A percentile compares a stretch with the other conserved stretches of the same genome.
Evolutionary conservation across 345 rosid species (phyloP).

Genomic region (sweet orange (Citrus sinensis)): DNA sequence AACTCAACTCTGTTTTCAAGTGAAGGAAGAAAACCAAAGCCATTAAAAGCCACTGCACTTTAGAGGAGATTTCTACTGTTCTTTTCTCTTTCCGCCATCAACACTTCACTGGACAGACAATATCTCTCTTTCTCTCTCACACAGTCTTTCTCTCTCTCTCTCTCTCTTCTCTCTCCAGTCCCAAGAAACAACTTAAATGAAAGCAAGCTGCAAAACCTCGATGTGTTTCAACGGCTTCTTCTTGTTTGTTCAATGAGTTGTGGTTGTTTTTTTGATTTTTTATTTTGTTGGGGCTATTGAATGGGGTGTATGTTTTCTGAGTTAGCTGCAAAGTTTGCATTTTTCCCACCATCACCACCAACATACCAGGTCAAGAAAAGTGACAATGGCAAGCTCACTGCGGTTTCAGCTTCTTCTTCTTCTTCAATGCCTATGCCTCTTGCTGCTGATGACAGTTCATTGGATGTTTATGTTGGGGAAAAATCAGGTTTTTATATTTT

Average conservation of each 20-base stretch:
- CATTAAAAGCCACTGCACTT: not conserved
- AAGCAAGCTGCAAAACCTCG: not conserved
- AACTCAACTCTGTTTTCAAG: conserved; percentile 2
- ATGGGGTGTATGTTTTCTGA: conserved; percentile 97
- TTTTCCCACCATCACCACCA: conserved; percentile 96
- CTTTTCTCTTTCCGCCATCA: not conserved
- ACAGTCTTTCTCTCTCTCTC: too few species aligned
- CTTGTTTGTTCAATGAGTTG: conserved; percentile 34
- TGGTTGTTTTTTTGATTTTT: conserved; percentile 10
- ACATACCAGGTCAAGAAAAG: conserved; percentile 74
- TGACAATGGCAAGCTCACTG: conserved; percentile 62
- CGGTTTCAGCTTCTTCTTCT: conserved; percentile 43
- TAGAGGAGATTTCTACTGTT: not conserved
- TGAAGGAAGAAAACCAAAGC: not conserved
- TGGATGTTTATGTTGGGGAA: conserved; percentile 39
- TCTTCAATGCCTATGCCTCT: conserved; percentile 61
- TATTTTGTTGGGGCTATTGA: conserved; percentile 18
- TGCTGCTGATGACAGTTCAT: conserved; percentile 66
- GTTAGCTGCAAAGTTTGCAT: conserved; percentile 94
- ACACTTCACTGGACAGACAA: not conserved
- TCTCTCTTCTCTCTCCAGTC: too few species aligned
- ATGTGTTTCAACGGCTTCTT: conserved; percentile 23
- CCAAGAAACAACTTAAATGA: too few species aligned
- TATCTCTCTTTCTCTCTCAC: too few species aligned
- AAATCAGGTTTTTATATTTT: too few species aligned